Percentiles rank a stretch among this genome's conserved stretches.
Conservation (phyloP, 768 basidiomycete genomes). For the Nevesoporus exiguus region DNA sequence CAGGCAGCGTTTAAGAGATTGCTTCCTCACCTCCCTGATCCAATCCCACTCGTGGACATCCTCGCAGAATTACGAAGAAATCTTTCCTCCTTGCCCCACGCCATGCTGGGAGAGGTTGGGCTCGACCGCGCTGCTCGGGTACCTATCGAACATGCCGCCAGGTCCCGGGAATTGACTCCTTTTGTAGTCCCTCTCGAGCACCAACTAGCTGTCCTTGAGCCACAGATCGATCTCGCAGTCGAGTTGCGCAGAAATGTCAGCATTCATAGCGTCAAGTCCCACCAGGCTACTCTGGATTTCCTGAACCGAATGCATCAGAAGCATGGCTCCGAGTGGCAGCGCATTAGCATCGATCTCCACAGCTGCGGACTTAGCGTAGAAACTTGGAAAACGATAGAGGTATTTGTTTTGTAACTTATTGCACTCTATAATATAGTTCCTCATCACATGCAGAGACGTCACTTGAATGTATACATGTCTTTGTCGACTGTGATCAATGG, state of each 20-base stretch:
- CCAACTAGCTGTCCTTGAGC: constrained; percentile 75
- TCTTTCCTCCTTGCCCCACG: constrained; percentile 57
- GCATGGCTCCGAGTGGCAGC: constrained; percentile 54
- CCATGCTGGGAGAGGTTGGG: constrained; percentile 93
- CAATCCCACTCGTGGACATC: constrained; percentile 56
- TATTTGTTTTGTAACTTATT: constrained; percentile 26
- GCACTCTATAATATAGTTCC: background rate
- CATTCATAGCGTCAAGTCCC: constrained; percentile 82
- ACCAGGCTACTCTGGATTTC: constrained; percentile 63
- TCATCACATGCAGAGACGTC: constrained; percentile 48
- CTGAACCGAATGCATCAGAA: constrained; percentile 56
- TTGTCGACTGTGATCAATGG: constrained; percentile 84
- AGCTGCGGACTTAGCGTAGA: constrained; percentile 83
- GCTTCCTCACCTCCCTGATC: constrained; percentile 68
- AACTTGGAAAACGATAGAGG: constrained; percentile 74
- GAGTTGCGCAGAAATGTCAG: constrained; percentile 76
- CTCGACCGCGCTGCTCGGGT: constrained; percentile 80
- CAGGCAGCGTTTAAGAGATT: constrained; percentile 51
- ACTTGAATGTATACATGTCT: constrained; percentile 81
- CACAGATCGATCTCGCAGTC: constrained; percentile 83
- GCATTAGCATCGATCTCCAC: constrained; percentile 84
- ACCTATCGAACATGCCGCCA: constrained; percentile 51
- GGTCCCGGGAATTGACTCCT: constrained; percentile 58
- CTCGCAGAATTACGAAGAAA: constrained; percentile 57
- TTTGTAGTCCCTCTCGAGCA: constrained; percentile 80